Base-by-base conservation (phyloP, 2,329 filamentous ascomycete species). In the Pseudocercospora crystallina region DNA sequence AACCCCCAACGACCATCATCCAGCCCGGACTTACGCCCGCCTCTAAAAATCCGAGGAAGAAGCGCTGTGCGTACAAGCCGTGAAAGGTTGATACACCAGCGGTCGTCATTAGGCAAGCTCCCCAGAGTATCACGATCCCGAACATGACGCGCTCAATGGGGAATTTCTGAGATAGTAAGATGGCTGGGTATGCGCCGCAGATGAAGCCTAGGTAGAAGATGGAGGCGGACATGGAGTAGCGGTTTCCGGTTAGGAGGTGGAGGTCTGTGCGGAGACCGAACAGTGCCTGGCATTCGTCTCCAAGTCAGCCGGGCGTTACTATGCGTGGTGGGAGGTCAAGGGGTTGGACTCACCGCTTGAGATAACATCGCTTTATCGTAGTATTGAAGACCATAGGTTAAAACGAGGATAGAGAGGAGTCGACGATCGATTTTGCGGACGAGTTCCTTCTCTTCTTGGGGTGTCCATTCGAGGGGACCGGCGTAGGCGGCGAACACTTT, bases 31-130 rank as follows among this genome's bases (percentile, higher is more conserved):
- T 79, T 32, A 84, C 76, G 15, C 79, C 76, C 2, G 71, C 73
- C 59, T 84, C 81, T 1, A 83, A 63, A 5, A 81, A 71, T 0
- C 81, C 81, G 1, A 83, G 70, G 42, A 80, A 76, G 69, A 83
- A 82, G 3, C 79, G 66, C 57, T 80, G 76, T 0, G 68, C 73
- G 26, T 69, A 71, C 1, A 77, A 53, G 1, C 65, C 66, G 17
- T 59, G 64, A 49, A 70, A 75, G 15, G 66, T 68, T 4, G 58
- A 62, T 53, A 73, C 75, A 1, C 60, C 65, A 2, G 68, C 64
- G 0, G 72, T 76, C 29, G 66, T 56, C 40, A 75, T 68, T 14
- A 74, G 46, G 34, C 53, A 47, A 26, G 47, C 38, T 2, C 71
- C 72, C 73, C 73, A 75, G 11, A 69, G 9, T 9, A 57, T 56